Evolutionary conservation across 169 alveolate species (phyloP).

Genomic region (Cyclospora cayetanensis): DNA sequence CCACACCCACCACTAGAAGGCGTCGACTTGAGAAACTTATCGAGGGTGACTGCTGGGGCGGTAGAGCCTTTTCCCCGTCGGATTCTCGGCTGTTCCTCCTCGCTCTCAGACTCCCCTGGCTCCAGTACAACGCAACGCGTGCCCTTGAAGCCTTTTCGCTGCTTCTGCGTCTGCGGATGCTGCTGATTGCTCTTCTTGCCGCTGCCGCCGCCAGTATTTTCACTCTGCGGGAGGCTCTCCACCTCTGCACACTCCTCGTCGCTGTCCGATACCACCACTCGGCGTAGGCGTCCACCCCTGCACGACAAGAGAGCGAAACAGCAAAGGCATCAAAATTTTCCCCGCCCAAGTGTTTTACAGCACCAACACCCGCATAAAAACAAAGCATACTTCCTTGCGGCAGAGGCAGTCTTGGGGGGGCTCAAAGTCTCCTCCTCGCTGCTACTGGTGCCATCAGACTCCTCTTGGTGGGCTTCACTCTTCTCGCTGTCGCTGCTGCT

Average conservation of each 20-base stretch:
- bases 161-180: too few relatives aligned
- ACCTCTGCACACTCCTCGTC: not conserved
- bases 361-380: not conserved
- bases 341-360: too few relatives aligned
- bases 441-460: not conserved
- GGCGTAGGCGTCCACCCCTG: not conserved
- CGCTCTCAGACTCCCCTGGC: slow-evolving; percentile 21
- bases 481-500: not conserved
- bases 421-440: not conserved
- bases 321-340: not conserved
- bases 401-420: not conserved
- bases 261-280: not conserved
- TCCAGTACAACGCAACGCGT: not conserved
- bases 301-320: not conserved
- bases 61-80: not conserved
- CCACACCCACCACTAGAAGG: too few relatives aligned
- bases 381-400: not conserved
- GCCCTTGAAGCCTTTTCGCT: not conserved
- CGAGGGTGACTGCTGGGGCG: not conserved
- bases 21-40: not conserved
- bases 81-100: not conserved
- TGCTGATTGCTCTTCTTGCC: not conserved
- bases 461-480: too few relatives aligned
- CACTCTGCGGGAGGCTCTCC: not conserved
- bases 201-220: not conserved